phyloP scores from a whole-genome alignment of 2,329 filamentous ascomycete species.

The Cercospora beticola region DNA sequence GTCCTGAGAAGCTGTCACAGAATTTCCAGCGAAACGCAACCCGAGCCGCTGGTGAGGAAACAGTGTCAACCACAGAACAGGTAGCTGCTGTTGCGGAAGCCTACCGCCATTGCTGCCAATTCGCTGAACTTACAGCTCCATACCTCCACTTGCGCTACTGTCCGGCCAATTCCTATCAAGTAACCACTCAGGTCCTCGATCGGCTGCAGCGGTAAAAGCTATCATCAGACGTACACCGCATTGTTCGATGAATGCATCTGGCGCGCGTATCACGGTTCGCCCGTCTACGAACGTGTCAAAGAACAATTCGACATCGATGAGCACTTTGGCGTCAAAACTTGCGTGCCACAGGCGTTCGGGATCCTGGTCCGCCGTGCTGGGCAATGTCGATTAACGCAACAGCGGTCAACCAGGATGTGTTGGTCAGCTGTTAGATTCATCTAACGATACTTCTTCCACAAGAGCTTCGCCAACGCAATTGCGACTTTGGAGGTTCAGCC shows the following conservation, averaged over 20 bases:
- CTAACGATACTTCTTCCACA: neutral
- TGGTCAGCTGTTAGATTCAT: neutral
- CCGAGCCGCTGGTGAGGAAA: neutral
- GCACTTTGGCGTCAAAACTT: neutral
- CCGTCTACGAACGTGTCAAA: neutral
- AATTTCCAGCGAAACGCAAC: neutral
- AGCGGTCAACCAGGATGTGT: neutral
- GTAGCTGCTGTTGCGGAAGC: neutral
- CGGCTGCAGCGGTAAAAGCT: neutral
- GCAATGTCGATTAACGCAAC: neutral
- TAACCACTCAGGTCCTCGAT: neutral
- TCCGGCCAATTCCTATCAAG: neutral
- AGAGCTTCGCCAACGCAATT: neutral
- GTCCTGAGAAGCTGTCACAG: neutral
- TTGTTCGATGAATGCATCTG: neutral
- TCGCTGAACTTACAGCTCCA: neutral
- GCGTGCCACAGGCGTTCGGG: neutral
- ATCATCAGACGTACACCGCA: neutral
- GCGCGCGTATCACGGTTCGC: neutral
- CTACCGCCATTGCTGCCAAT: neutral
- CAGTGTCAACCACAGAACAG: neutral
- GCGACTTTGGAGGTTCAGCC: neutral
- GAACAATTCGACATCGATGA: constrained; percentile 1
- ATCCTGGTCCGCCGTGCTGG: neutral
- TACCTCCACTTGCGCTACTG: neutral